Base-by-base conservation (phyloP, 1,139 yeast species). In the Kurtzmaniella quercitrusa region DNA sequence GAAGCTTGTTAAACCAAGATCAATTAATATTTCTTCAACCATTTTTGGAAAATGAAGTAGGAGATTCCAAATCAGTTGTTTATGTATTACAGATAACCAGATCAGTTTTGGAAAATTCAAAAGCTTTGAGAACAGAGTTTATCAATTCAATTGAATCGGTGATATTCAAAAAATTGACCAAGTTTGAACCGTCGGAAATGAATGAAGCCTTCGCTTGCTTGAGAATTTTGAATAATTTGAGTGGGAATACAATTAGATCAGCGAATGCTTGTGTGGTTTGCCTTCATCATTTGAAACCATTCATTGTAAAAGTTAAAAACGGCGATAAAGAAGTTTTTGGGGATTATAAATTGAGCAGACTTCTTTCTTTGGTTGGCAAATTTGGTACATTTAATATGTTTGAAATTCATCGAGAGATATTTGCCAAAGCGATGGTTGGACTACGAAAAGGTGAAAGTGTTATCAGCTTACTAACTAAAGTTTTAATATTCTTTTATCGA, bases 151-250 rank as follows among this genome's bases (percentile, higher is more conserved):
- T 82, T n/a, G 82, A 81, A 53, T 56, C 69, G 0, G 70, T 77
- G 9, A 55, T 87, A 23, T 59, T 85, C 47, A 66, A 67, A 39
- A 66, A 77, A 27, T 59, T 88, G 39, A 82, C 90, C 2, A 82
- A 75, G 49, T 75, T 83, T 57, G 75, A 72, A 43, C 68, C 73
- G 0, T 68, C 60, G 45, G 91, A 85, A 51, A 60, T 87, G 12
- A 79, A 77, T 23, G 82, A 81, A 51, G 95, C 90, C 0, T 73
- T 86, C 56, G 87, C 90, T 2, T 72, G 87, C 46, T 62, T 79
- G 5, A 81, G 89, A 84, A 61, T 61, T 9, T 64, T 85, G 1
- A 69, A 85, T 4, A 58, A 53, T 10, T 62, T 75, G 52, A 67
- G 69, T 37, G 65, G 70, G 1, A 79, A 77, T 47, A 71, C 76